Conservation (phyloP, 371 early-diverging fungal species). For the Conidiobolus incongruus region DNA sequence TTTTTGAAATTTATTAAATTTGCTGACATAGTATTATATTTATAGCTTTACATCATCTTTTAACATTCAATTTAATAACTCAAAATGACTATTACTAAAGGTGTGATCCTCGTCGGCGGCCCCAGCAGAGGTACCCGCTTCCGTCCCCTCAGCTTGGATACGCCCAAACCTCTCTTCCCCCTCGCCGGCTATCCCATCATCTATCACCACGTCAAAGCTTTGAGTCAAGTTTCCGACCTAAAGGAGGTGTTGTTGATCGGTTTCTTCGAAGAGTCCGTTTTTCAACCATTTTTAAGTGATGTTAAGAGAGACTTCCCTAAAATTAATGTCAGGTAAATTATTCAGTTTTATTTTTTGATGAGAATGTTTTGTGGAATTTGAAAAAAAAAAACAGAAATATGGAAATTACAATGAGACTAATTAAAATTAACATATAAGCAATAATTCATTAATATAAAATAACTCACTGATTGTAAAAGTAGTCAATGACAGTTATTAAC, state of each 20-base stretch:
- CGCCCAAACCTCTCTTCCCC: constrained; percentile 94
- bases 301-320: constrained; percentile 62
- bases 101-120: constrained; percentile 90
- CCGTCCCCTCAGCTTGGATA: constrained; percentile 85
- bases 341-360: background rate
- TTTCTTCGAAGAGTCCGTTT: constrained; percentile 84
- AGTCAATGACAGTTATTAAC: background rate
- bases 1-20: no score
- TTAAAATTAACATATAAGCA: background rate
- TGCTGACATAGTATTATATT: no score
- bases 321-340: constrained; percentile 50
- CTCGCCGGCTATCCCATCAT: constrained; percentile 89
- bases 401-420: background rate
- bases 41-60: no score
- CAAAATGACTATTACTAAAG: no score
- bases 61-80: constrained; percentile 14
- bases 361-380: no score
- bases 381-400: background rate
- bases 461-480: no score
- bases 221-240: constrained; percentile 64
- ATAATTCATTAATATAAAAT: background rate
- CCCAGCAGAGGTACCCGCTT: constrained; percentile 92
- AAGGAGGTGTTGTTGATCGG: constrained; percentile 86
- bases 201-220: constrained; percentile 81
- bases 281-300: constrained; percentile 63